Evolutionary conservation across 805 yeast species (phyloP).

Genomic region (Zygoascus biomembranicola): DNA sequence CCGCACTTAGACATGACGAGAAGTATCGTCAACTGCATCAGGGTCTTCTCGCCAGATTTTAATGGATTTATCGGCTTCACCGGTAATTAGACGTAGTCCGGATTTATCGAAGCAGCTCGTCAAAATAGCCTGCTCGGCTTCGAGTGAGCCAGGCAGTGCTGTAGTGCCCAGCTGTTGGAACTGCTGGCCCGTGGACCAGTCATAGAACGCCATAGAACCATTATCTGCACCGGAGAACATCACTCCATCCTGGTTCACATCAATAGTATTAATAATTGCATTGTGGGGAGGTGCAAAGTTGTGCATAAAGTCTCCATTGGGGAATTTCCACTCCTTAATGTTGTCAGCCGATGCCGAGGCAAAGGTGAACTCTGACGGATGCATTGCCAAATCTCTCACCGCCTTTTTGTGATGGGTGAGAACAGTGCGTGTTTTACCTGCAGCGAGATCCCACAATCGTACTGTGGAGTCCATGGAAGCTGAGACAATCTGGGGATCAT

Average conservation of each 20-base stretch:
- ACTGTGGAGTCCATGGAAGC: slow-evolving; percentile 81
- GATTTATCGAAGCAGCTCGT: slow-evolving; percentile 69
- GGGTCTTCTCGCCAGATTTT: slow-evolving; percentile 47
- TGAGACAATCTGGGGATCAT: slow-evolving; percentile 80
- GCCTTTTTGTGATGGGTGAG: slow-evolving; percentile 81
- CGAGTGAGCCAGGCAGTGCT: slow-evolving; percentile 62
- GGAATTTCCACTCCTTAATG: slow-evolving; percentile 74
- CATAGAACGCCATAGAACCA: slow-evolving; percentile 70
- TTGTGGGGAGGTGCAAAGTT: slow-evolving; percentile 39
- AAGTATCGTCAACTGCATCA: slow-evolving; percentile 18
- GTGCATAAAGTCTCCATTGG: slow-evolving; percentile 66
- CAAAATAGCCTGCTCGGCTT: slow-evolving; percentile 58
- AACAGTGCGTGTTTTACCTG: slow-evolving; percentile 62
- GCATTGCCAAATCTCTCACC: slow-evolving; percentile 63
- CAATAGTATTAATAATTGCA: slow-evolving; percentile 58
- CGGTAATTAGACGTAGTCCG: slow-evolving; percentile 74
- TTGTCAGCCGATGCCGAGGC: slow-evolving; percentile 77
- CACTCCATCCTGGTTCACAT: slow-evolving; percentile 55
- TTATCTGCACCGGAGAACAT: slow-evolving; percentile 78
- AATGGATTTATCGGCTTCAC: slow-evolving; percentile 79
- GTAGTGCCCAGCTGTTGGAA: slow-evolving; percentile 47
- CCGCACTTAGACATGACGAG: not conserved
- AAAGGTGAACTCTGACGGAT: slow-evolving; percentile 64
- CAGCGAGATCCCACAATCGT: slow-evolving; percentile 82
- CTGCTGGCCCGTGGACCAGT: slow-evolving; percentile 62